A percentile compares a stretch with the other conserved stretches of the same genome.
Evolutionary conservation across 257 asterid genomes (phyloP).

Genomic region (Paulownia fortunei): DNA sequence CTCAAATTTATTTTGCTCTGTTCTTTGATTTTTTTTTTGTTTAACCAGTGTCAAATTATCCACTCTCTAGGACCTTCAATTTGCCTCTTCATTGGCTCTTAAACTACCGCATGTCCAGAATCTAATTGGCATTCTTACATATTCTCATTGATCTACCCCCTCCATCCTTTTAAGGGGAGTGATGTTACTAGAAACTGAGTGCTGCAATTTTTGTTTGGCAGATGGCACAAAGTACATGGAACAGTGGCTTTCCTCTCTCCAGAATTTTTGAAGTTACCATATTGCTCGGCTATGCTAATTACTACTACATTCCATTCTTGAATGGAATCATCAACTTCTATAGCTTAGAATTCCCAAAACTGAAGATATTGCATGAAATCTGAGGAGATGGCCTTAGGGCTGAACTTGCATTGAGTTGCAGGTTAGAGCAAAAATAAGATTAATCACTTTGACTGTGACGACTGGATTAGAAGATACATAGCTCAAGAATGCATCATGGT

Average conservation of each 20-base stretch:
- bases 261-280: constrained; percentile 57
- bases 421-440: background rate
- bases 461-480: constrained; percentile 4
- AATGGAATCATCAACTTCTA: constrained; percentile 10
- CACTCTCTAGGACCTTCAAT: background rate
- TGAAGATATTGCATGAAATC: constrained; percentile 16
- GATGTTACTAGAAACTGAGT: constrained; percentile 10
- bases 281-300: constrained; percentile 16
- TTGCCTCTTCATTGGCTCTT: too few species aligned
- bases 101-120: background rate
- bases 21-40: background rate
- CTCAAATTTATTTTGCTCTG: background rate
- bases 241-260: constrained; percentile 89
- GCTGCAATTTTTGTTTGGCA: constrained; percentile 39
- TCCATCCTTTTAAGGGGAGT: background rate
- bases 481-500: background rate
- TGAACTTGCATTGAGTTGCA: constrained; percentile 24
- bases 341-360: constrained; percentile 12
- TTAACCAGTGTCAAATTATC: background rate
- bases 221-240: constrained; percentile 78
- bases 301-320: constrained; percentile 13
- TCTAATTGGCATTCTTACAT: background rate
- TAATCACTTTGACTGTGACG: background rate
- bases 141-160: background rate
- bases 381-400: constrained; percentile 24